Conservation (phyloP, 176 grass and related monocot genomes). For the Phoenix dactylifera region DNA sequence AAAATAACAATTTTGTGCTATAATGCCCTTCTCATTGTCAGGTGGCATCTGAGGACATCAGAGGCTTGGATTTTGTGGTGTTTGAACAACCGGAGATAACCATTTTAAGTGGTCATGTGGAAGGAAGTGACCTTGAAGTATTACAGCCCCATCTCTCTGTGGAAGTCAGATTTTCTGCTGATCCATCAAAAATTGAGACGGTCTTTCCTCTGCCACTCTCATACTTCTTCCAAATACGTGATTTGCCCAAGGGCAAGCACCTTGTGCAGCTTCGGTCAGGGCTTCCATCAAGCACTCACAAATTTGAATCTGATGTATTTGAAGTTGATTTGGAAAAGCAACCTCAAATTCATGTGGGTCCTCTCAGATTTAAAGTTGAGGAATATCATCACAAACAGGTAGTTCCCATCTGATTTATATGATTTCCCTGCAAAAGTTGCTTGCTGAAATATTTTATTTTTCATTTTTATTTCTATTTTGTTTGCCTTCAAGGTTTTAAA, state of each 20-base stretch:
- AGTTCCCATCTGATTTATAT: conserved; percentile 4
- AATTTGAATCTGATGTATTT: conserved; percentile 62
- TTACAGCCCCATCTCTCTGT: conserved; percentile 70
- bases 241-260: conserved; percentile 64
- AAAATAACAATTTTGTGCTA: no score
- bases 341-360: conserved; percentile 82
- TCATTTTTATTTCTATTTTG: no score
- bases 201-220: conserved; percentile 73
- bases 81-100: conserved; percentile 79
- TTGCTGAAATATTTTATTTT: neutral
- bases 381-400: conserved; percentile 88
- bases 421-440: neutral
- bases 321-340: conserved; percentile 86
- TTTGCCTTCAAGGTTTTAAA: neutral
- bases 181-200: conserved; percentile 68
- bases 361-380: conserved; percentile 65
- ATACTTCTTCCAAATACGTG: conserved; percentile 66
- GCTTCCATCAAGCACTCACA: conserved; percentile 56
- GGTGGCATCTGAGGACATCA: conserved; percentile 69
- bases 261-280: conserved; percentile 75
- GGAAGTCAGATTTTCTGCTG: conserved; percentile 60
- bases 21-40: conserved; percentile 19
- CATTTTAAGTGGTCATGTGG: conserved; percentile 74
- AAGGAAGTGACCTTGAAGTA: conserved; percentile 41
- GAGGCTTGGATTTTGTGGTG: conserved; percentile 68